Evolutionary conservation across 1,284 basidiomycete genomes (phyloP).

Genomic region (Cutaneotrichosporon curvatum): DNA sequence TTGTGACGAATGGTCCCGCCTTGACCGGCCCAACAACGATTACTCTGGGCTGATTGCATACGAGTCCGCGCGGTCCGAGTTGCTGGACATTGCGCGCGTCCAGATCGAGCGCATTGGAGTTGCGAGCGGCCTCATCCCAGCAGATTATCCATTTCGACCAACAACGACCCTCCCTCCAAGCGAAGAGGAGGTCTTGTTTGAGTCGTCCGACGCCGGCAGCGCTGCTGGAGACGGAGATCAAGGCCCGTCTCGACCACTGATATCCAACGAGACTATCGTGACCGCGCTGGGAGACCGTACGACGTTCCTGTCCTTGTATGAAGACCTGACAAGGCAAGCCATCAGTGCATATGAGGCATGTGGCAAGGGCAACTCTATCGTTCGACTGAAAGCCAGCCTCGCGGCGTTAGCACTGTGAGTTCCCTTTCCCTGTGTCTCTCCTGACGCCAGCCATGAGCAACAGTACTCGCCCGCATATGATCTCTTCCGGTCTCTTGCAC

Average conservation of each 20-base stretch:
- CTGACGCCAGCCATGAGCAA: slow-evolving; percentile 18
- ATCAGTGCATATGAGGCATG: slow-evolving; percentile 74
- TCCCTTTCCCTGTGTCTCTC: not conserved
- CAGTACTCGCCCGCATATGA: slow-evolving; percentile 31
- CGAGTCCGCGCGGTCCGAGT: slow-evolving; percentile 39
- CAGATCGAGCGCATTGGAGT: slow-evolving; percentile 44
- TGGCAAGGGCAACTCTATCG: slow-evolving; percentile 70
- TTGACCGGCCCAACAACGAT: slow-evolving; percentile 45
- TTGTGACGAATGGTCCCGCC: slow-evolving; percentile 65
- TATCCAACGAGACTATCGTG: slow-evolving; percentile 61
- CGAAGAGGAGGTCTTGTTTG: not conserved
- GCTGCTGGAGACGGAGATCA: not conserved
- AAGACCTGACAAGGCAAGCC: slow-evolving; percentile 65
- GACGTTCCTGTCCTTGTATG: slow-evolving; percentile 67
- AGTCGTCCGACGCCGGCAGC: too few relatives aligned
- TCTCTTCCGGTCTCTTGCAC: slow-evolving; percentile 26
- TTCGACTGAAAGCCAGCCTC: slow-evolving; percentile 72
- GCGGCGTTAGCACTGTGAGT: slow-evolving; percentile 79
- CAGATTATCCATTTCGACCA: slow-evolving; percentile 30
- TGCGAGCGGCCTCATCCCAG: slow-evolving; percentile 30
- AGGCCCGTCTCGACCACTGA: slow-evolving; percentile 23
- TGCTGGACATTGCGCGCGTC: slow-evolving; percentile 41
- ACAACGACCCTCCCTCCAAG: not conserved
- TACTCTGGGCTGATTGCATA: slow-evolving; percentile 54
- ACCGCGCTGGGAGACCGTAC: slow-evolving; percentile 56